phyloP scores from a whole-genome alignment of 2,329 filamentous ascomycete genomes.

The Neoarthrinium moseri region DNA sequence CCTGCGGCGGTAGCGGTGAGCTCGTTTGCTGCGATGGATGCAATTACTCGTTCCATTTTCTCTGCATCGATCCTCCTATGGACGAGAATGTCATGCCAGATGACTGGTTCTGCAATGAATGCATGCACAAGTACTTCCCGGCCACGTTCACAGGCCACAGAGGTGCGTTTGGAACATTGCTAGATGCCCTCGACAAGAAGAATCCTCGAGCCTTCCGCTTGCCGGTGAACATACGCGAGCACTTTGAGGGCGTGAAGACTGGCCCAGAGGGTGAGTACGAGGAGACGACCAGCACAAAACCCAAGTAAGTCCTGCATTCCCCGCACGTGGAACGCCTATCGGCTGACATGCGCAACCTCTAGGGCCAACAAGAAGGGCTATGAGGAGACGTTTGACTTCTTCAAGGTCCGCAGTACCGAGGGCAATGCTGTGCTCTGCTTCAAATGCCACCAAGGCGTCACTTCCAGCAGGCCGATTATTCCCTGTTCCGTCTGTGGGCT shows the following conservation, averaged over 20 bases:
- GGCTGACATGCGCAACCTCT: slow-evolving; percentile 3
- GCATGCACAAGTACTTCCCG: slow-evolving; percentile 50
- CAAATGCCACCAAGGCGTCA: slow-evolving; percentile 66
- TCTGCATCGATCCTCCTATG: slow-evolving; percentile 80
- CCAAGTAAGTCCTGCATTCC: slow-evolving; percentile 64
- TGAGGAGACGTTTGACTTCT: slow-evolving; percentile 65
- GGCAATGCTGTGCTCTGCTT: slow-evolving; percentile 77
- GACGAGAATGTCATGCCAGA: slow-evolving; percentile 62
- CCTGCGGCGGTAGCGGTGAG: slow-evolving; percentile 80
- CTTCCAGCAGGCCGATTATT: slow-evolving; percentile 69
- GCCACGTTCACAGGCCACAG: slow-evolving; percentile 40
- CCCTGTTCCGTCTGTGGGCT: slow-evolving; percentile 77
- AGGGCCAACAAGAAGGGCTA: slow-evolving; percentile 52
- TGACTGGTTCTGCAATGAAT: slow-evolving; percentile 84
- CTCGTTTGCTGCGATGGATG: slow-evolving; percentile 95
- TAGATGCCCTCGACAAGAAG: slow-evolving; percentile 63
- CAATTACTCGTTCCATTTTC: slow-evolving; percentile 84
- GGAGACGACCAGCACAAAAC: slow-evolving; percentile 52
- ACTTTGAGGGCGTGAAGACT: slow-evolving; percentile 78
- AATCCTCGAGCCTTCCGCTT: slow-evolving; percentile 73
- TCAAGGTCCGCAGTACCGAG: slow-evolving; percentile 68
- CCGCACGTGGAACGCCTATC: slow-evolving; percentile 1
- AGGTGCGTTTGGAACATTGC: slow-evolving; percentile 61
- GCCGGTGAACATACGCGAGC: slow-evolving; percentile 67
- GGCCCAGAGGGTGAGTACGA: slow-evolving; percentile 79